These are phyloP conservation scores for Teratosphaeria zuluensis DNA, from an alignment of 2,329 filamentous ascomycete genomes.

Conservation along the genomic window DNA sequence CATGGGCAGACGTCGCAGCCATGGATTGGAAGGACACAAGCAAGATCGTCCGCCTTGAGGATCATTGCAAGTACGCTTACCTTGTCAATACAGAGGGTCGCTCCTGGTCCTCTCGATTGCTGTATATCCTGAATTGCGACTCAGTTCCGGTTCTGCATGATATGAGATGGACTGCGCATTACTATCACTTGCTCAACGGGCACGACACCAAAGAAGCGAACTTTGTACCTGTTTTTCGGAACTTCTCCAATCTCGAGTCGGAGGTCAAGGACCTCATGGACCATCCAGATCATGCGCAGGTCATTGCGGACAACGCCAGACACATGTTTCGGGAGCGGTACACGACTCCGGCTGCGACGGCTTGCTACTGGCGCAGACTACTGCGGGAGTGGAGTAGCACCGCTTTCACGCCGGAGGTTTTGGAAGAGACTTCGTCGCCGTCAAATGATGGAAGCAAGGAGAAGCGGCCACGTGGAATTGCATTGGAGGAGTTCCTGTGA, in stretches of 20 bases:
- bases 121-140: constrained; percentile 26
- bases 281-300: constrained; percentile 14
- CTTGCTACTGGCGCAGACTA: constrained; percentile 24
- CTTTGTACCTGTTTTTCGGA: constrained; percentile 20
- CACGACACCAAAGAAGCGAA: constrained; percentile 16
- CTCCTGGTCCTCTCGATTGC: constrained; percentile 26
- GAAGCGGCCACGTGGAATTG: background rate
- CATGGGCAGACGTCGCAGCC: constrained; percentile 36
- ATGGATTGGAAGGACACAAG: background rate
- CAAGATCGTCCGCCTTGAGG: constrained; percentile 4
- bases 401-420: background rate
- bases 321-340: constrained; percentile 21
- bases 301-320: constrained; percentile 19
- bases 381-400: constrained; percentile 19
- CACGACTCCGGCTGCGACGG: constrained; percentile 20
- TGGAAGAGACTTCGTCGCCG: background rate
- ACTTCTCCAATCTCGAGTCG: constrained; percentile 20
- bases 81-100: constrained; percentile 26
- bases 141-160: constrained; percentile 22
- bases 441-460: background rate
- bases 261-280: constrained; percentile 17
- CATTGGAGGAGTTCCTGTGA: constrained; percentile 3
- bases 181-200: constrained; percentile 19
- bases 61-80: constrained; percentile 22
- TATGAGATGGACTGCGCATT: constrained; percentile 23